Percentiles rank a stretch among this genome's conserved stretches.
Evolutionary conservation across 2,329 filamentous ascomycete species (phyloP).

Genomic region (Aspergillus pseudonomiae): DNA sequence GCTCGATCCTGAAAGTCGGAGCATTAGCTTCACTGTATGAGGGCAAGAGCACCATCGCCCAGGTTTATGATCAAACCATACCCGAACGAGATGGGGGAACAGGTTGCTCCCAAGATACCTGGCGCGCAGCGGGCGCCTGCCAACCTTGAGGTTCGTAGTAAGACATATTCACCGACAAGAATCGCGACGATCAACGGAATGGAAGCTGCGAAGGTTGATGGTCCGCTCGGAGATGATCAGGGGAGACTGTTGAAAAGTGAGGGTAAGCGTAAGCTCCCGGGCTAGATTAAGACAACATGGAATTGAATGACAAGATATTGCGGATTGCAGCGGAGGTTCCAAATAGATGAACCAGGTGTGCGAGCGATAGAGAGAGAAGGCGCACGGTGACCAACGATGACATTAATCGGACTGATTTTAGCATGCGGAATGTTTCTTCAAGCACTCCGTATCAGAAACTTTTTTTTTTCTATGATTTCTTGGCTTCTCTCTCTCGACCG

Average conservation of each 20-base stretch:
- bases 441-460: constrained; percentile 14
- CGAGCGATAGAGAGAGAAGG: constrained; percentile 14
- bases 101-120: constrained; percentile 73
- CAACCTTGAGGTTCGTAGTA: constrained; percentile 71
- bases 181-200: constrained; percentile 19
- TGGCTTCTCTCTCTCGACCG: constrained; percentile 6
- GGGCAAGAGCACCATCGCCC: constrained; percentile 12
- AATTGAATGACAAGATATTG: not conserved
- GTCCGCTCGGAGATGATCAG: constrained; percentile 28
- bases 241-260: constrained; percentile 27
- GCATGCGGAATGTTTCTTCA: constrained; percentile 11
- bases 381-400: constrained; percentile 20
- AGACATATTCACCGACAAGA: constrained; percentile 55
- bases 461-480: constrained; percentile 14
- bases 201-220: constrained; percentile 24
- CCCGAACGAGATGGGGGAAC: constrained; percentile 72
- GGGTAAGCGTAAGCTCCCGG: constrained; percentile 24
- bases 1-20: constrained; percentile 62
- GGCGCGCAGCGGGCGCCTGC: constrained; percentile 61
- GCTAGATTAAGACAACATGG: not conserved
- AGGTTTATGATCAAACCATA: constrained; percentile 43
- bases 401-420: constrained; percentile 11
- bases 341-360: constrained; percentile 11
- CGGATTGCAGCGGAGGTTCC: constrained; percentile 3
- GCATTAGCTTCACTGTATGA: constrained; percentile 19